Percentiles rank a stretch among this genome's conserved stretches.
These are phyloP conservation scores for Phytophthora europaea DNA, from an alignment of 352 stramenopile genomes.

Conservation along the genomic window DNA sequence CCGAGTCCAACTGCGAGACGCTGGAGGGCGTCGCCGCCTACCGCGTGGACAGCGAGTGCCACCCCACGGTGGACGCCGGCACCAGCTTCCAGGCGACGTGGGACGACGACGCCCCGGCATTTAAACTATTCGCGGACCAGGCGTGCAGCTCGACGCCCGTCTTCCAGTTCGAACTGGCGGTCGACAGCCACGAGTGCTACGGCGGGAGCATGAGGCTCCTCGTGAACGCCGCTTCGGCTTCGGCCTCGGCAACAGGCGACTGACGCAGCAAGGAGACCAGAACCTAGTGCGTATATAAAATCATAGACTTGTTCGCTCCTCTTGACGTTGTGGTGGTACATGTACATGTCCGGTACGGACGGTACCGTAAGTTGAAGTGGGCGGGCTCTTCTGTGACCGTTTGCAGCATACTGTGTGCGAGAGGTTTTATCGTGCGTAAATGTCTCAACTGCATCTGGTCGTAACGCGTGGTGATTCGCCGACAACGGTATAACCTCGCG, in stretches of 20 bases:
- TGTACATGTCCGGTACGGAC: no score
- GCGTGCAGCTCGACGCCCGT: constrained; percentile 16
- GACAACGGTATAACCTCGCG: constrained; percentile 31
- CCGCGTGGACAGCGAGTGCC: constrained; percentile 32
- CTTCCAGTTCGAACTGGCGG: constrained; percentile 20
- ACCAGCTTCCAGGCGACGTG: constrained; percentile 34
- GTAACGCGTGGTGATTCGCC: constrained; percentile 21
- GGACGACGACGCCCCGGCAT: constrained; percentile 9
- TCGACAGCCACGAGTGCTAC: constrained; percentile 24
- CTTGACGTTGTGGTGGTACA: neutral
- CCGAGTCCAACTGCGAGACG: constrained; percentile 22
- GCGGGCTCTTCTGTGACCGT: constrained; percentile 7
- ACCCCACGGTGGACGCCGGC: constrained; percentile 27
- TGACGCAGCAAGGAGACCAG: neutral
- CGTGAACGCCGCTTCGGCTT: constrained; percentile 1
- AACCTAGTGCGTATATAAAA: neutral
- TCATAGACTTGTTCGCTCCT: neutral
- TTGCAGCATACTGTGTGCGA: constrained; percentile 10
- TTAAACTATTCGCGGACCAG: constrained; percentile 32
- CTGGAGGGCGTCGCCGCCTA: constrained; percentile 34
- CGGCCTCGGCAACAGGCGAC: neutral
- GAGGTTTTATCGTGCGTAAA: constrained; percentile 36
- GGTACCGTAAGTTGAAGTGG: constrained; percentile 27
- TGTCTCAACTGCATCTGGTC: neutral
- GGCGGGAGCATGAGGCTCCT: constrained; percentile 31